Evolutionary conservation across 371 early-diverging fungal genomes (phyloP).

Genomic region (Encephalitozoon intestinalis): DNA sequence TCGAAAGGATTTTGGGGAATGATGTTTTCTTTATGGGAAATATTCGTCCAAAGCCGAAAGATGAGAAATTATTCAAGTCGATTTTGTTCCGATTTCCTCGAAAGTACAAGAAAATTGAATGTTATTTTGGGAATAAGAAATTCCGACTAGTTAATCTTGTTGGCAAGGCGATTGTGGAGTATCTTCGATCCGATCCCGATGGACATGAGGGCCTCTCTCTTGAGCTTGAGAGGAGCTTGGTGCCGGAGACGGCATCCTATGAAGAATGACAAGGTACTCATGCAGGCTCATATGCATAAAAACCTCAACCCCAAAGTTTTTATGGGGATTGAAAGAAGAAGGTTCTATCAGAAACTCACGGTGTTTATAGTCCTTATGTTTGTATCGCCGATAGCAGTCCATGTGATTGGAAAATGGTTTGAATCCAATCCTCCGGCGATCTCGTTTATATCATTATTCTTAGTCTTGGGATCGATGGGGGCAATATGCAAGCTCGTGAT

Average conservation of each 20-base stretch:
- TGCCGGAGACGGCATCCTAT: background rate
- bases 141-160: background rate
- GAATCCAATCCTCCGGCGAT: background rate
- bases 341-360: background rate
- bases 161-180: background rate
- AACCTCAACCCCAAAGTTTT: background rate
- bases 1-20: background rate
- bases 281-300: background rate
- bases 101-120: background rate
- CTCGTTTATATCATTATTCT: background rate
- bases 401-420: background rate
- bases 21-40: background rate
- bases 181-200: background rate
- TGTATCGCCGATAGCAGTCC: background rate
- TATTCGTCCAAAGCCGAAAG: no score
- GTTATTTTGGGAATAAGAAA: background rate
- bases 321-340: background rate
- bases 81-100: background rate
- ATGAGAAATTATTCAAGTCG: background rate
- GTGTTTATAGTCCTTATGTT: background rate
- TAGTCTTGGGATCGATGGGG: slow-evolving; percentile 3
- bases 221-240: background rate
- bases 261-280: background rate
- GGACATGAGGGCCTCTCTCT: background rate
- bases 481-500: background rate